phyloP scores from a whole-genome alignment of 1,284 basidiomycete genomes.

The Phylloporus sp. region DNA sequence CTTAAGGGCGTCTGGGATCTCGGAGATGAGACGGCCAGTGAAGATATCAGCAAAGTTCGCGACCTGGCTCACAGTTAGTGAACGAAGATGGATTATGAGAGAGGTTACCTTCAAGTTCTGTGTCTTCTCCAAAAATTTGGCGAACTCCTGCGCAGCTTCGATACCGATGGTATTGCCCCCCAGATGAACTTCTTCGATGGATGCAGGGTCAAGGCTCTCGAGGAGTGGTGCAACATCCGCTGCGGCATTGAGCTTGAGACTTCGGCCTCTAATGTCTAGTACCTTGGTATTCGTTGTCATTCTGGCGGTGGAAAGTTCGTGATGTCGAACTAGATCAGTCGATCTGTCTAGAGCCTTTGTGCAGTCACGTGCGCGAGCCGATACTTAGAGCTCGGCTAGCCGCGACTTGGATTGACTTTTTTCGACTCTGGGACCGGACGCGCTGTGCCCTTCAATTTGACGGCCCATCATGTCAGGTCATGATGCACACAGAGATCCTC shows the following conservation, averaged over 20 bases:
- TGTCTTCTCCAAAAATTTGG: constrained; percentile 80
- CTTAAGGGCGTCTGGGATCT: constrained; percentile 91
- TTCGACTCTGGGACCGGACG: too few species aligned
- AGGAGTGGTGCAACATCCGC: constrained; percentile 85
- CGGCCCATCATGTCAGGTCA: constrained; percentile 24
- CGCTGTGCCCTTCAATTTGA: neutral
- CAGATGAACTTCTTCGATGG: constrained; percentile 89
- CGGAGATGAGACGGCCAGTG: constrained; percentile 93
- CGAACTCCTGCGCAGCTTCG: constrained; percentile 88
- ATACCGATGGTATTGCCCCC: constrained; percentile 97
- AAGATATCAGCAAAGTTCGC: constrained; percentile 98
- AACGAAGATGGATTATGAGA: constrained; percentile 4
- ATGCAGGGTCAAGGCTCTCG: constrained; percentile 67
- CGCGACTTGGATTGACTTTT: neutral
- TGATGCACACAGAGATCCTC: constrained; percentile 44
- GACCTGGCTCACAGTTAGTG: constrained; percentile 59
- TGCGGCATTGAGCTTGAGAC: constrained; percentile 82
- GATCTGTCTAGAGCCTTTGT: too few species aligned
- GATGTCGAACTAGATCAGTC: neutral
- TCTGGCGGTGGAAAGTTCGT: neutral
- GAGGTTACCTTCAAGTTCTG: constrained; percentile 71
- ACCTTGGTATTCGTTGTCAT: constrained; percentile 35
- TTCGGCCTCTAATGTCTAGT: constrained; percentile 41
- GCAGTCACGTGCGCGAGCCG: constrained; percentile 32
- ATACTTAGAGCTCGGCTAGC: too few species aligned